Evolutionary conservation across 2,329 filamentous ascomycete genomes (phyloP).

Genomic region (Huntiella moniliformis): DNA sequence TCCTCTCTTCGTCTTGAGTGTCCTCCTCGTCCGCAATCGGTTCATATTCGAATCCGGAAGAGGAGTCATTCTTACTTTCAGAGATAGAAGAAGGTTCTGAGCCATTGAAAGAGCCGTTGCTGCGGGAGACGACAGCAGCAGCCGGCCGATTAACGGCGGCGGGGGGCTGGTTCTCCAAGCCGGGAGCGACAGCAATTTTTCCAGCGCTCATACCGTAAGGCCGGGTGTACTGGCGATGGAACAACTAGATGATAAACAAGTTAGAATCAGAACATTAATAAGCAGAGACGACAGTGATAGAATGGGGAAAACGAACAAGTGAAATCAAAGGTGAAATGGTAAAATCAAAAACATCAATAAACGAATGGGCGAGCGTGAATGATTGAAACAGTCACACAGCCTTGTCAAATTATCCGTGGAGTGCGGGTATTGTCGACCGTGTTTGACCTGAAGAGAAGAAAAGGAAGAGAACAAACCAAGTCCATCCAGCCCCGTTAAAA

Average conservation of each 20-base stretch:
- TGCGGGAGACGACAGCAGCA: not conserved
- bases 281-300: not conserved
- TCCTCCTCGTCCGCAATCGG: constrained; percentile 9
- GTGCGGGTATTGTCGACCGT: too few relatives aligned
- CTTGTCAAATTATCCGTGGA: too few relatives aligned
- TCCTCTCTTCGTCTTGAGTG: constrained; percentile 9
- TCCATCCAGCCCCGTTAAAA: too few relatives aligned
- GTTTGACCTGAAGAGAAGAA: too few relatives aligned
- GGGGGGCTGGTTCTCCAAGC: not conserved
- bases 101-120: not conserved
- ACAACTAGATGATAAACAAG: not conserved
- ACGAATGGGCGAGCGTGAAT: not conserved
- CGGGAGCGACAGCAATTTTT: not conserved
- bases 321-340: not conserved
- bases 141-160: not conserved
- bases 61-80: not conserved
- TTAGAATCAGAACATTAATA: not conserved
- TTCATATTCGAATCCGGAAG: constrained; percentile 3
- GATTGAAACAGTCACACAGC: too few relatives aligned
- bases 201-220: not conserved
- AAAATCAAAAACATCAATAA: not conserved
- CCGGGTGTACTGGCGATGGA: not conserved
- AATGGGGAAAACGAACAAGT: not conserved
- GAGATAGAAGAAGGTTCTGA: not conserved
- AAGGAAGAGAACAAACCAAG: too few relatives aligned